These are phyloP conservation scores for Globisporangium abappressorium DNA, from an alignment of 352 stramenopile species.

Conservation along the genomic window DNA sequence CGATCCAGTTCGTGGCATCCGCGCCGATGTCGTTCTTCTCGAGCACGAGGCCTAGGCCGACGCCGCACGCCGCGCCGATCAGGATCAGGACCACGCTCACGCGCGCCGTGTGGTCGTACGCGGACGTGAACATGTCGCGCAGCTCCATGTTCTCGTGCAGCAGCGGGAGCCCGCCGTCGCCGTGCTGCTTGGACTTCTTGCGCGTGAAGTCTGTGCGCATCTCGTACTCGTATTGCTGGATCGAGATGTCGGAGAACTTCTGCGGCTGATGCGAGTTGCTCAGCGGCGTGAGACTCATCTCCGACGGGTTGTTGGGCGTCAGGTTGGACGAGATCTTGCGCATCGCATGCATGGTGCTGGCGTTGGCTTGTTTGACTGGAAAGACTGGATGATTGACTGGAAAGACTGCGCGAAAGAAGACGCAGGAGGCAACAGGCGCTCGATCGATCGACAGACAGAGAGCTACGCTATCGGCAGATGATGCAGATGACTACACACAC, in stretches of 20 bases:
- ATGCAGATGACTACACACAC: too few relatives aligned
- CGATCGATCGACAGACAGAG: too few relatives aligned
- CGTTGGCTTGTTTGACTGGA: too few relatives aligned
- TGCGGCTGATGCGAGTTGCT: constrained; percentile 12
- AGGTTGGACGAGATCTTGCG: constrained; percentile 16
- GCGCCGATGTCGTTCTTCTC: constrained; percentile 17
- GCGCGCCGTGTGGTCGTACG: constrained; percentile 16
- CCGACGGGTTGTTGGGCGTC: constrained; percentile 15
- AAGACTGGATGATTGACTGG: too few relatives aligned
- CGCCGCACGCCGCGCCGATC: constrained; percentile 18
- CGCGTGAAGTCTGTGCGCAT: constrained; percentile 21
- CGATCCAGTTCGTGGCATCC: constrained; percentile 26
- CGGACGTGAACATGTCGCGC: constrained; percentile 18
- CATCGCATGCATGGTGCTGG: background rate
- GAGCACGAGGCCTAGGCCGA: constrained; percentile 30
- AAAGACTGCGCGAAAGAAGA: too few relatives aligned
- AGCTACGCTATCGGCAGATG: too few relatives aligned
- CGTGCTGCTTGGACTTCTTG: constrained; percentile 18
- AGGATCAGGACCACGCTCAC: constrained; percentile 23
- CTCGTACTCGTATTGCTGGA: constrained; percentile 17
- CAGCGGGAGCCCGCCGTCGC: background rate
- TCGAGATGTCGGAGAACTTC: constrained; percentile 17
- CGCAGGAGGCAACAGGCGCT: too few relatives aligned
- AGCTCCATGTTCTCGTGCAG: constrained; percentile 18
- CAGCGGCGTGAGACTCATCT: constrained; percentile 19